Conservation (phyloP, 2,329 filamentous ascomycete genomes). For the Chalara sp. region DNA sequence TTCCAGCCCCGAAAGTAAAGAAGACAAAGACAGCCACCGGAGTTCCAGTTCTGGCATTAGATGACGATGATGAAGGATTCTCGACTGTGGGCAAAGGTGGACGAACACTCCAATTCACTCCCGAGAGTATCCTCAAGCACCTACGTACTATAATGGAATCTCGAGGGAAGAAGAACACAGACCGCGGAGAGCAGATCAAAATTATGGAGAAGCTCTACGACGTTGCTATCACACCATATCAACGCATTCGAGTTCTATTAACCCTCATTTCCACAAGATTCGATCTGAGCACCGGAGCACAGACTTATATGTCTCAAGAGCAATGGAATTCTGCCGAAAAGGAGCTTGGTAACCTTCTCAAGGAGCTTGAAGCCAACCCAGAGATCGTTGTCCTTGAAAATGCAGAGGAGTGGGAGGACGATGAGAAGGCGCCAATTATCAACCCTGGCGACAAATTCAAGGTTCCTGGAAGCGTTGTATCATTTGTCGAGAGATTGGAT, state of each 20-base stretch:
- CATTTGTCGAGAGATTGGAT: slow-evolving; percentile 89
- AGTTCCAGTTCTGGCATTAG: slow-evolving; percentile 41
- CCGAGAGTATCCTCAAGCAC: slow-evolving; percentile 97
- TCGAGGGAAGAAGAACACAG: slow-evolving; percentile 97
- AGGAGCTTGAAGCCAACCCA: slow-evolving; percentile 70
- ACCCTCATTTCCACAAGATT: slow-evolving; percentile 91
- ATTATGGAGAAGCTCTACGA: slow-evolving; percentile 95
- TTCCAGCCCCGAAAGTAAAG: slow-evolving; percentile 39
- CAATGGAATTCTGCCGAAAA: slow-evolving; percentile 94
- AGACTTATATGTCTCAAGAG: slow-evolving; percentile 82
- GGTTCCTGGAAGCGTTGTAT: slow-evolving; percentile 89
- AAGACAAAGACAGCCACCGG: slow-evolving; percentile 42
- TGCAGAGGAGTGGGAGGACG: slow-evolving; percentile 98
- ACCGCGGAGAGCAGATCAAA: slow-evolving; percentile 88
- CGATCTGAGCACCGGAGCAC: slow-evolving; percentile 75
- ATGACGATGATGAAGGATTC: slow-evolving; percentile 78
- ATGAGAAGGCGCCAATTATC: slow-evolving; percentile 81
- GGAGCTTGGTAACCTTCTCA: slow-evolving; percentile 72
- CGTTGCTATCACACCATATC: slow-evolving; percentile 85
- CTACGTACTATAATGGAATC: slow-evolving; percentile 89
- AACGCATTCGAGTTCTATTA: slow-evolving; percentile 85
- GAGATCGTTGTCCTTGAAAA: slow-evolving; percentile 84
- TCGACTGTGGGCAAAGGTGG: slow-evolving; percentile 83
- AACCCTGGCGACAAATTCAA: slow-evolving; percentile 73
- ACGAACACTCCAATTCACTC: slow-evolving; percentile 83